phyloP scores from a whole-genome alignment of 441 rosid genomes.

The Jatropha podagrica region DNA sequence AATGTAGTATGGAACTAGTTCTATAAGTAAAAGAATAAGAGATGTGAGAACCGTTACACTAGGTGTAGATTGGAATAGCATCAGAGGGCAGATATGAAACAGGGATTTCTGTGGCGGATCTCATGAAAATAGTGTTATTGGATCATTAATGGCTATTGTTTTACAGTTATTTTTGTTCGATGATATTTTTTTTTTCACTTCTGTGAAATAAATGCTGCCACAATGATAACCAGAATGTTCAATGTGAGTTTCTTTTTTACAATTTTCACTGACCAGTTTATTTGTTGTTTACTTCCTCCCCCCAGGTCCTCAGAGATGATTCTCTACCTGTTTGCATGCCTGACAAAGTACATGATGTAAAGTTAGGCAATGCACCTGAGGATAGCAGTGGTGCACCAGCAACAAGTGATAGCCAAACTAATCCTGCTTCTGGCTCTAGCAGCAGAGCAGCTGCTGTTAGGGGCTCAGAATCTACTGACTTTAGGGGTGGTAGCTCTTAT shows the following conservation, averaged over 20 bases:
- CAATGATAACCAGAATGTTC: not conserved
- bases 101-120: not conserved
- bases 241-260: not conserved
- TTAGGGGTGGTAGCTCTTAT: conserved; percentile 65
- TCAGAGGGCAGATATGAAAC: not conserved
- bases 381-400: conserved; percentile 50
- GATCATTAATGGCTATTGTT: not conserved
- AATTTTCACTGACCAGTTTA: conserved; percentile 6
- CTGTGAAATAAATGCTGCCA: not conserved
- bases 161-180: not conserved
- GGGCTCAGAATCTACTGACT: conserved; percentile 76
- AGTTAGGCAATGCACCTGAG: conserved; percentile 82
- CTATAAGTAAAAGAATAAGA: not conserved
- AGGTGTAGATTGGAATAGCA: not conserved
- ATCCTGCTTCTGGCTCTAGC: conserved; percentile 82
- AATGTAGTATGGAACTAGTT: not conserved
- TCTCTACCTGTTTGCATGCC: conserved; percentile 89
- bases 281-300: conserved; percentile 11
- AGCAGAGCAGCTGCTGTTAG: conserved; percentile 68
- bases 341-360: conserved; percentile 97
- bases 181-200: too few species aligned
- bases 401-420: conserved; percentile 56
- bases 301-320: conserved; percentile 88
- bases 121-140: not conserved
- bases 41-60: not conserved